These are phyloP conservation scores for Tricladium varicosporioides DNA, from an alignment of 2,329 filamentous ascomycete genomes.

Conservation along the genomic window DNA sequence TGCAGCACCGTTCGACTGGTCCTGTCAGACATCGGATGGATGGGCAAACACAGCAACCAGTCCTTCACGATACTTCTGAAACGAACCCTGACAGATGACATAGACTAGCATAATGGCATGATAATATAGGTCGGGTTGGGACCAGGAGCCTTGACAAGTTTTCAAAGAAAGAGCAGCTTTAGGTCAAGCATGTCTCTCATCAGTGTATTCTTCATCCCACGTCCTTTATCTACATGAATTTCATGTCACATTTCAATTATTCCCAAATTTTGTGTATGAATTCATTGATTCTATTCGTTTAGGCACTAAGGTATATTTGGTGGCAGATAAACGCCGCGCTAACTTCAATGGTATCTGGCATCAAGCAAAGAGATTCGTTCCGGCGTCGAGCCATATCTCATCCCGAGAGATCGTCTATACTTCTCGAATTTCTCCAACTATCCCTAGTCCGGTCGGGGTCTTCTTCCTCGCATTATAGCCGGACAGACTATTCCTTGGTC, in stretches of 20 bases:
- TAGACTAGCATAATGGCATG: too few relatives aligned
- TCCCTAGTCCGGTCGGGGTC: constrained; percentile 19
- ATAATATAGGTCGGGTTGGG: not conserved
- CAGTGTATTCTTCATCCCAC: not conserved
- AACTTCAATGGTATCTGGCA: constrained; percentile 34
- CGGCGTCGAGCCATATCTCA: constrained; percentile 28
- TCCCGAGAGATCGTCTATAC: constrained; percentile 18
- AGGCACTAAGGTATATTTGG: constrained; percentile 31
- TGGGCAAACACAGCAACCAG: not conserved
- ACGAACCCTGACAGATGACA: not conserved
- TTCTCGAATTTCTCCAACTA: constrained; percentile 22
- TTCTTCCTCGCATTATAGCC: constrained; percentile 39
- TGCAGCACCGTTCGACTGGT: not conserved
- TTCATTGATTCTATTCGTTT: constrained; percentile 18
- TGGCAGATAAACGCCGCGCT: constrained; percentile 28
- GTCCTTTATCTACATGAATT: not conserved
- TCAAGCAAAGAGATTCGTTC: constrained; percentile 29
- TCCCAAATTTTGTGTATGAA: not conserved
- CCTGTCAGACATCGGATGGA: not conserved
- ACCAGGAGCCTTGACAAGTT: not conserved
- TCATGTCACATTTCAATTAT: not conserved
- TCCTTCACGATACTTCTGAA: not conserved
- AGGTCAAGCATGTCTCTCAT: not conserved
- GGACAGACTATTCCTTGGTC: constrained; percentile 48
- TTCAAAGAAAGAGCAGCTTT: too few relatives aligned